phyloP scores from a whole-genome alignment of 805 yeast genomes.

The Deakozyma indianensis region DNA sequence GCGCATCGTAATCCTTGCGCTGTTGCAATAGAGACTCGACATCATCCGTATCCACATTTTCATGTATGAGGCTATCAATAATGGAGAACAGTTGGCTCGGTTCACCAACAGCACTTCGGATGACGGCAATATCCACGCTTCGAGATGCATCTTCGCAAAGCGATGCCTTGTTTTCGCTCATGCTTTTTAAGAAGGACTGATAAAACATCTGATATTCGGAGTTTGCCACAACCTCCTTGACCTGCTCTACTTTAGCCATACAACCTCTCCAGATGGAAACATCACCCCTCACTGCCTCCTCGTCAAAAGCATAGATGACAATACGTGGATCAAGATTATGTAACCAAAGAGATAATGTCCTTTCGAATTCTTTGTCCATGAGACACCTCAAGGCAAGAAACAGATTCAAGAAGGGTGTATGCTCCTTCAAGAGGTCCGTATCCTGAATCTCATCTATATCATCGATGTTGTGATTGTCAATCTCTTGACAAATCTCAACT shows the following conservation, averaged over 20 bases:
- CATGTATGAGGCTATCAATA: conserved; percentile 2
- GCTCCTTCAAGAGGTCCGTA: conserved; percentile 20
- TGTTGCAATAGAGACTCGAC: neutral
- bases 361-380: neutral
- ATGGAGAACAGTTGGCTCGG: neutral
- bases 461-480: neutral
- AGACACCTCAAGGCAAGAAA: neutral
- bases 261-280: neutral
- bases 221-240: neutral
- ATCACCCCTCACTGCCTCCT: neutral
- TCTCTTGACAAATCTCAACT: neutral
- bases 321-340: neutral
- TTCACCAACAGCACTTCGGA: neutral
- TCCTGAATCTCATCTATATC: conserved; percentile 4
- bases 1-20: neutral
- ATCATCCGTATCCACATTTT: conserved; percentile 13
- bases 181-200: neutral
- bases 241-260: neutral
- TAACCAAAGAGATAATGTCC: neutral
- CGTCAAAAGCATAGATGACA: neutral
- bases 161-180: neutral
- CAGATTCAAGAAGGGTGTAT: neutral
- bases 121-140: neutral
- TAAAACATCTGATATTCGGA: neutral
- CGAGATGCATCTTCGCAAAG: neutral